A percentile compares a stretch with the other conserved stretches of the same genome.
Conservation (phyloP, 305 asterid species). For the Rubia tinctorum region DNA sequence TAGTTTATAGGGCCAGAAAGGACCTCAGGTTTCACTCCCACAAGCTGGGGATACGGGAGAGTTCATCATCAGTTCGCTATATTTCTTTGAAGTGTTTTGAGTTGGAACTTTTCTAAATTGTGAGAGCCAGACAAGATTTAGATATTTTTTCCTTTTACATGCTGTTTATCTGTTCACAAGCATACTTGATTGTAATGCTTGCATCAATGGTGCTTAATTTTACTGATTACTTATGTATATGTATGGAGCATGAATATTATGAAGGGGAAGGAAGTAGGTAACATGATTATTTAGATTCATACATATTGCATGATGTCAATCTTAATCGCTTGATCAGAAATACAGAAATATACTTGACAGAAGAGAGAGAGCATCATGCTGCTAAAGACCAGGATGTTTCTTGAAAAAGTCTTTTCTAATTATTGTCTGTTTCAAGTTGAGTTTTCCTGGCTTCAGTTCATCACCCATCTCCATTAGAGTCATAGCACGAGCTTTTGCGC, state of each 20-base stretch:
- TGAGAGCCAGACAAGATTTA: neutral
- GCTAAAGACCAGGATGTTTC: constrained; percentile 21
- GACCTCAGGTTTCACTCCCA: neutral
- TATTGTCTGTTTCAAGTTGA: constrained; percentile 21
- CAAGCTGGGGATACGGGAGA: no score
- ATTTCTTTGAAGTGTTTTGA: no score
- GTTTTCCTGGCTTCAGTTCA: no score
- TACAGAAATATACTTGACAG: constrained; percentile 59
- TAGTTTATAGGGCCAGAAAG: neutral
- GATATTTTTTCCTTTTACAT: neutral
- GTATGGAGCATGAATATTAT: neutral
- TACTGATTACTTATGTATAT: neutral
- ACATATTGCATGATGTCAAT: neutral
- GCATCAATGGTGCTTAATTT: neutral
- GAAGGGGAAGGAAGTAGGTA: neutral
- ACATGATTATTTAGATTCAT: neutral
- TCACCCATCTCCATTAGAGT: constrained; percentile 47
- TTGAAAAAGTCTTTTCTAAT: constrained; percentile 2
- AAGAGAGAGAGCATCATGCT: constrained; percentile 80
- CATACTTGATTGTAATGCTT: neutral
- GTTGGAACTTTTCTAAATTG: neutral
- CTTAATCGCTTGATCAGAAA: neutral
- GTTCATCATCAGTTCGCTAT: no score
- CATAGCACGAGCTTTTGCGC: constrained; percentile 58
- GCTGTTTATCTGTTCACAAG: neutral